Evolutionary conservation across 441 rosid species (phyloP).

Genomic region (Erodium trifolium): DNA sequence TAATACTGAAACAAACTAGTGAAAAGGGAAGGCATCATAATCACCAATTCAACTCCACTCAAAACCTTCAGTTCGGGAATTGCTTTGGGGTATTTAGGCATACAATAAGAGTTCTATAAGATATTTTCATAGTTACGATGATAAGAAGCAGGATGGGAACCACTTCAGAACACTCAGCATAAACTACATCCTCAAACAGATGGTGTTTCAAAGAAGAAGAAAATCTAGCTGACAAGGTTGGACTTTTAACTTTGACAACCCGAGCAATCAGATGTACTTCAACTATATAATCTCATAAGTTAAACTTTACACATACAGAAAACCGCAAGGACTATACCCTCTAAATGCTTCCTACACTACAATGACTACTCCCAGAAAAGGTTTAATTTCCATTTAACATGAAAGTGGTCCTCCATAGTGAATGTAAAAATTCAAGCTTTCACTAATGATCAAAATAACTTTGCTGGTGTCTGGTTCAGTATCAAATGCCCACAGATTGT

Average conservation of each 20-base stretch:
- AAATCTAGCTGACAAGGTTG: neutral
- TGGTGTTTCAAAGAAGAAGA: too few species aligned
- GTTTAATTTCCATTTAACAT: too few species aligned
- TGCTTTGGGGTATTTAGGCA: neutral
- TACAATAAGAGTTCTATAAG: neutral
- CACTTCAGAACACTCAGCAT: neutral
- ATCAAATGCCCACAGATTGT: neutral
- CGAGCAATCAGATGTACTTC: neutral
- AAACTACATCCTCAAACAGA: neutral
- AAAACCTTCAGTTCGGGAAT: neutral
- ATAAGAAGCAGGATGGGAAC: neutral
- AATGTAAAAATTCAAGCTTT: too few species aligned
- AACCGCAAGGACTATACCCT: too few species aligned
- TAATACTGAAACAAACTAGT: neutral
- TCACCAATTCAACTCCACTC: neutral
- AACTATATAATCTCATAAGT: neutral
- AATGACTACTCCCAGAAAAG: neutral
- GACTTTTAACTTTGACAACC: neutral
- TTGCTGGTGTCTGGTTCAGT: neutral
- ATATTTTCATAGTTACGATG: neutral
- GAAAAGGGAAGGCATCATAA: neutral
- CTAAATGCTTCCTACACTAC: too few species aligned
- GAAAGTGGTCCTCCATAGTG: too few species aligned
- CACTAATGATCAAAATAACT: neutral
- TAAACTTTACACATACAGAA: neutral